Conservation (phyloP, 2,329 filamentous ascomycete genomes). For the Neopestalotiopsis rosae region DNA sequence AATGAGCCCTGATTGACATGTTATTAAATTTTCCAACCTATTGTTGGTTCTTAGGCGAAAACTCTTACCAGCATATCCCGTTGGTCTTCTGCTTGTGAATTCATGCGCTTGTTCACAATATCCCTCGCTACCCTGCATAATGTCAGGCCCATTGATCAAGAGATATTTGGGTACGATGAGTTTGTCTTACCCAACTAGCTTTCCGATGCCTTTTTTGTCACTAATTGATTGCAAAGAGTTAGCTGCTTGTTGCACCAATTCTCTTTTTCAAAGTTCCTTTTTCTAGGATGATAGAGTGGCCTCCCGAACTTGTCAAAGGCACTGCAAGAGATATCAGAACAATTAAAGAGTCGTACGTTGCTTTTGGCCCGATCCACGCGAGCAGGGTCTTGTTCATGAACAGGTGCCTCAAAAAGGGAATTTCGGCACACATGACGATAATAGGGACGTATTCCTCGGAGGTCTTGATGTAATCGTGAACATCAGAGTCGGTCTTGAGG, state of each 20-base stretch:
- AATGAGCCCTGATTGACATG: conserved; percentile 35
- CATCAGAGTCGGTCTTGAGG: conserved; percentile 46
- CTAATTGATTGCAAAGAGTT: neutral
- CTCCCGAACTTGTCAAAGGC: too few species aligned
- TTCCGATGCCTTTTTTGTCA: conserved; percentile 24
- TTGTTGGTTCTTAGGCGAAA: neutral
- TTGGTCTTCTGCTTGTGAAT: conserved; percentile 3
- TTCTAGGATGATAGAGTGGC: too few species aligned
- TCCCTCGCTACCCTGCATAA: conserved; percentile 1
- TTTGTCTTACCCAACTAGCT: conserved; percentile 21
- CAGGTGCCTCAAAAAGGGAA: neutral
- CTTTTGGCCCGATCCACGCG: conserved; percentile 4
- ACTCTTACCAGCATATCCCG: conserved; percentile 12
- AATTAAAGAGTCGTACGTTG: neutral
- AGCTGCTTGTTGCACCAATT: neutral
- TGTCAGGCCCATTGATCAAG: neutral
- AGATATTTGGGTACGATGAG: neutral
- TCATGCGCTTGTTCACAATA: neutral
- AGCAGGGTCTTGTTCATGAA: neutral
- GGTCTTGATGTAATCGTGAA: conserved; percentile 47
- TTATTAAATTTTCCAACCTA: too few species aligned
- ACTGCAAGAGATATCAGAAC: too few species aligned
- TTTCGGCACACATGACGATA: conserved; percentile 32
- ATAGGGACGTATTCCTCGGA: conserved; percentile 42
- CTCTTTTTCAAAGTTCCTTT: too few species aligned